Evolutionary conservation across 208 protist genomes (phyloP), one percentile per base, ranked within the genome.

Genomic region (Leishmania turanica): DNA sequence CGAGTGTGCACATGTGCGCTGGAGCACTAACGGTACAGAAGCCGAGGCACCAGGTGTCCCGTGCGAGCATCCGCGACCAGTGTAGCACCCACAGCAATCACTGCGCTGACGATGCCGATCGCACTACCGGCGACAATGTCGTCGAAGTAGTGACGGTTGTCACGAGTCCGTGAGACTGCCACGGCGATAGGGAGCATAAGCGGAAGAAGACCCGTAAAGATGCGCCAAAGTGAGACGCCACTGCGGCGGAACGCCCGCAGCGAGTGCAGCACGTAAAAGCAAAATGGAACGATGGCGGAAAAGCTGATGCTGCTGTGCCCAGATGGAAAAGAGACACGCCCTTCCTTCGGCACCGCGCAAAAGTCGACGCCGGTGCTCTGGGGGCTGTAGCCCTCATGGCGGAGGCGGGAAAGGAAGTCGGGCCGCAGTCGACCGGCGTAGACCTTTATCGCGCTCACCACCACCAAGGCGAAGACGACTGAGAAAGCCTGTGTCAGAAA

Each of bases 261-360:
- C 37, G 54, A 96, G 84, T 7, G 90, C 47, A 98, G 80, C 7
- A 95, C 85, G 13, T 98, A 96, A 62, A 96, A 87, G 24, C 87
- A 88, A 54, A 96, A 82, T 13, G 92, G 82, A 34, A 88, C 83
- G 72, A 90, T 91, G 56, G 91, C 86, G 9, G 92, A 76, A 78
- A 99, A 98, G 51, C 85, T 87, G n/a, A 93, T 88, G 37, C 89
- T 91, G 49, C 89, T 93, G 87, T 99, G 97, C 5, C 97, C 97
- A 1, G 89, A 95, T 11, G 97, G 97, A 64, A 99, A 99, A 2
- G 92, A 97, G 0, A 95, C 81, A 37, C 93, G 93, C 6, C 90
- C 90, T 8, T 89, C 88, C 27, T 83, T 80, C 45, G 88, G 86
- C 21, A 86, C 94, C 2, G 37, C 60, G 74, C 83, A 82, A 56